phyloP scores from a whole-genome alignment of 2,329 filamentous ascomycete genomes.

The Pseudomassariella vexata region DNA sequence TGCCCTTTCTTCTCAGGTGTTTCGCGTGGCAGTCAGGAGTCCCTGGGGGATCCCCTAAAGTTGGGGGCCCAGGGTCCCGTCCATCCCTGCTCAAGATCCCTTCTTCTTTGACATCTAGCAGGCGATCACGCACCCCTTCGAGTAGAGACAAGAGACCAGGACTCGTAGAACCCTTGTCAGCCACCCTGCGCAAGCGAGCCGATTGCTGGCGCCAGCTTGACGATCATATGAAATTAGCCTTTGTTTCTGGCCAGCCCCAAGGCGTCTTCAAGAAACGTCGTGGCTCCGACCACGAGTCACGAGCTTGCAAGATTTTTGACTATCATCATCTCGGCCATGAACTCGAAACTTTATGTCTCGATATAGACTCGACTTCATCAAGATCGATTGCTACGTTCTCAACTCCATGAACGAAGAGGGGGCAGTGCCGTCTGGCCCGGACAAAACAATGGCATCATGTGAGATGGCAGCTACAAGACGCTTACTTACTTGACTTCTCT shows the following conservation, averaged over 20 bases:
- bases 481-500: too few species aligned
- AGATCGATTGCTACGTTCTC: too few species aligned
- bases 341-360: too few species aligned
- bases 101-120: conserved; percentile 11
- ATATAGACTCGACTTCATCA: too few species aligned
- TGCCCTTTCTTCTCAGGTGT: conserved; percentile 16
- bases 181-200: conserved; percentile 19
- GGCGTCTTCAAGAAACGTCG: too few species aligned
- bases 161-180: conserved; percentile 14
- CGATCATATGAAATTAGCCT: conserved; percentile 22
- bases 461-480: too few species aligned
- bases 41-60: conserved; percentile 13
- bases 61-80: conserved; percentile 7
- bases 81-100: conserved; percentile 8
- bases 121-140: conserved; percentile 18
- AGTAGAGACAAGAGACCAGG: conserved; percentile 13
- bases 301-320: too few species aligned
- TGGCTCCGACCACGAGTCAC: too few species aligned
- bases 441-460: too few species aligned
- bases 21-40: conserved; percentile 14
- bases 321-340: too few species aligned
- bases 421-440: too few species aligned
- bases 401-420: too few species aligned
- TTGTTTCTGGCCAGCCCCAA: conserved; percentile 15
- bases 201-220: conserved; percentile 19